Base-by-base conservation (phyloP, 148 eudicot species). In the Vaccinium corymbosum region DNA sequence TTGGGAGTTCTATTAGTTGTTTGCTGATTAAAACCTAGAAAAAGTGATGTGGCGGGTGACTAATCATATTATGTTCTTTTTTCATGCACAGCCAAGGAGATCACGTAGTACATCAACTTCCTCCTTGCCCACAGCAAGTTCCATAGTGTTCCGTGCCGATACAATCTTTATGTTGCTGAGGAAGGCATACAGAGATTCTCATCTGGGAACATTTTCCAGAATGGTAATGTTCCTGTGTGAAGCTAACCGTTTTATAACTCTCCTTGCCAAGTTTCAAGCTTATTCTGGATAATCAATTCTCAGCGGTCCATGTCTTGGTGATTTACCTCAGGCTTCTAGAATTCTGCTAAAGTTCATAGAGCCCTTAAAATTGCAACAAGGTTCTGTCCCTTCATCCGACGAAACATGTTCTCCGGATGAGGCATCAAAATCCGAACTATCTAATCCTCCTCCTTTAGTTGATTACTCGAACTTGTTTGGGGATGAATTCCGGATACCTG, bases 391-490 rank as follows among this genome's bases (percentile, higher is more conserved):
- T 82, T 78, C 85, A 70, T 80, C 83, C n/a, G 89, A 83, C 50
- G 84, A 84, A 57, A 55, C 84, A 62, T 82, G 89, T 32, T 85
- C 89, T 84, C 80, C 84, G 79, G 93, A 89, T 81, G 93, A 91
- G 83, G 87, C 82, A 20, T 80, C 80, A 61, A 84, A 68, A 81
- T 81, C 86, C 72, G 90, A 89, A 56, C 57, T 83, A 76, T 81
- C 80, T 86, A 81, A 77, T 82, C 86, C 86, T 74, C 77, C 80
- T 85, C 79, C 79, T 66, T 81, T 90, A 81, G 74, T 89, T 83
- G 95, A 93, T 86, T 94, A 90, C 83, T 91, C 95, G 59, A 89
- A 86, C 75, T 85, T 94, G 89, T 90, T 94, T 85, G 98, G 98
- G 49, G 94, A 91, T 50, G 95, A 91, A 62, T 92, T 93, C 78